Evolutionary conservation across 2,329 filamentous ascomycete genomes (phyloP), one percentile per base, ranked within the genome.

Genomic region (Aspergillus vadensis): DNA sequence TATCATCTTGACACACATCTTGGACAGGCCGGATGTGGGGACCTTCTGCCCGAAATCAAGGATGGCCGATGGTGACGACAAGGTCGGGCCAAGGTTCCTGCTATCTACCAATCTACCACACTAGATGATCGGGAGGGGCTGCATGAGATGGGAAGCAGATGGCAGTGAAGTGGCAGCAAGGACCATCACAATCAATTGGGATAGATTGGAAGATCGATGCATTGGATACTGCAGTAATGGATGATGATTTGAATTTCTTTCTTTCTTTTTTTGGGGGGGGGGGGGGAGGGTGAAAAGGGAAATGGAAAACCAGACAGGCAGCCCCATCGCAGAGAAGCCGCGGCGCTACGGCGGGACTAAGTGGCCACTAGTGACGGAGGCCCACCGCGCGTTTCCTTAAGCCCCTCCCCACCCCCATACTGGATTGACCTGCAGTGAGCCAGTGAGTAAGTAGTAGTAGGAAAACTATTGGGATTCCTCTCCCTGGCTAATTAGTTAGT

Each of bases 371-470:
- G 38, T 41, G 27, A 57, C 61, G 25, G 47, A 49, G 63, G 62
- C 62, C 57, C 55, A 63, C 66, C 60, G 62, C 53, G 50, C 39
- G 15, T 39, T 30, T 21, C 50, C 21, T 51, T 63, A 65, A 67
- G 25, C 65, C 65, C 65, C 65, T 67, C 65, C 63, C 65, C 65
- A 67, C 65, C 63, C 63, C 61, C 65, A 58, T 64, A 30, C 32
- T 36, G 32, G 32, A 30, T 30, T 36, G 32, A 36, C 32, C 32
- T 36, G 32, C 32, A 36, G 25, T 27, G 25, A 27, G 25, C 6
- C 23, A 30, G 27, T 30, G 8, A 27, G 27, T 27, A 9, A 30
- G 7, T 10, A 30, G 23, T 23, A 23, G 23, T 23, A 23, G 23
- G 23, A 23, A 25, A 10, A 30, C 10, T 36, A 36, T 36, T 36